Evolutionary conservation across 208 protist species (phyloP), one percentile per base, ranked within the genome.

Genomic region (Acanthamoeba sp.): DNA sequence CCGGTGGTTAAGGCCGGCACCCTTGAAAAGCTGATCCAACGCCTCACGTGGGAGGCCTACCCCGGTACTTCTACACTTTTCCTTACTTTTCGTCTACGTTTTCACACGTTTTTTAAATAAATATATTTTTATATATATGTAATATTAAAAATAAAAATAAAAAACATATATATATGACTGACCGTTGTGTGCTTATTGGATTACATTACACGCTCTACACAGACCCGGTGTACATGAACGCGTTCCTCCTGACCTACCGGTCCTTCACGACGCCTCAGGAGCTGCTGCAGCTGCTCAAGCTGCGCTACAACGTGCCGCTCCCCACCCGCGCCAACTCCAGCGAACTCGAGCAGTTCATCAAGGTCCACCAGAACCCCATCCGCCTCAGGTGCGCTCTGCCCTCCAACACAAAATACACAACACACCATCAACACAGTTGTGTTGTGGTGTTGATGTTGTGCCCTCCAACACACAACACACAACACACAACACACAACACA

Each of bases 231-330:
- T 94, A 90, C 80, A 57, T 94, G 73, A 69, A 32, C n/a, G 82
- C 52, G 22, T 89, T 94, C 36, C 59, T 94, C 73, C 78, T 94
- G 22, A 94, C 91, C 40, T 94, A 94, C 57, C 91, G 76, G n/a
- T 89, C 91, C 38, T 94, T 94, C 91, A 94, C 91, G 27, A 94
- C 91, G 55, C 91, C 91, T 1, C 45, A 34, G 7, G 73, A 89
- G 32, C 34, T 94, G 40, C 55, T 94, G 59, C 34, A 42, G n/a
- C 69, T 89, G 32, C 78, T 94, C 24, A 69, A 34, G 36, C 24
- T 45, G 24, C 71, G 91, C 2, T 92, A 92, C 45, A 76, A 92
- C 29, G 64, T 92, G 36, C 87, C 87, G 3, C 38, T 76, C 6
- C 57, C 87, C 48, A 92, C 36, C 24, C 38, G 64, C 29, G 57